Evolutionary conservation across 2,329 filamentous ascomycete genomes (phyloP), one percentile per base, ranked within the genome.

Genomic region (Microcera coccophila): DNA sequence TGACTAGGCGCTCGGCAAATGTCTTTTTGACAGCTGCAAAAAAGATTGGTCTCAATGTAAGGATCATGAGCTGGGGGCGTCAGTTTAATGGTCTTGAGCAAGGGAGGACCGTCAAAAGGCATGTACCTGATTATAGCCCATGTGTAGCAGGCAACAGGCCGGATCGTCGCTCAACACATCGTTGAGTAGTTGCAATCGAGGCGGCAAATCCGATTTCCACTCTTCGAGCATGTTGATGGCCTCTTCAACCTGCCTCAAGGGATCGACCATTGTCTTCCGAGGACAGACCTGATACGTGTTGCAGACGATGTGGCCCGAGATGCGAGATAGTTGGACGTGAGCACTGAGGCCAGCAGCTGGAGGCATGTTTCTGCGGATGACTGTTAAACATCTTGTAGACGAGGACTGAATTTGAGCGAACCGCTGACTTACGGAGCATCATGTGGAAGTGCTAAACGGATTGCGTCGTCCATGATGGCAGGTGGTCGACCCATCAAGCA

Each of bases 401-500:
- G 24, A 8, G 24, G 24, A 28, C 24, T 28, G 9, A 28, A 28
- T 14, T n/a, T n/a, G n/a, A n/a, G n/a, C n/a, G 15, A 34, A 4
- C 14, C 7, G 15, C 7, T 12, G n/a, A 62, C 72, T 59, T 62
- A 75, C 72, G 59, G 61, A 9, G 57, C 56, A 40, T 71, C 64
- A 4, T 52, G 57, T 2, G 74, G 74, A 4, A 68, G 49, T 3
- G 63, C 57, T 2, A 76, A 54, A 20, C 62, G 65, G 42, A 77
- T 71, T 3, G 71, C 70, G 26, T 75, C 71, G 32, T 76, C 71
- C 24, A 64, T 61, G 11, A 74, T 68, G 3, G 66, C 64, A 0
- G 72, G 68, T 1, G 73, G 72, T 12, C 74, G 66, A 4, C 74
- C 74, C 63, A 74, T 72, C 4, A 76, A 59, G 42, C 70, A 74